These are phyloP conservation scores for Suaeda aralocaspica DNA, from an alignment of 148 eudicot genomes.

Conservation along the genomic window DNA sequence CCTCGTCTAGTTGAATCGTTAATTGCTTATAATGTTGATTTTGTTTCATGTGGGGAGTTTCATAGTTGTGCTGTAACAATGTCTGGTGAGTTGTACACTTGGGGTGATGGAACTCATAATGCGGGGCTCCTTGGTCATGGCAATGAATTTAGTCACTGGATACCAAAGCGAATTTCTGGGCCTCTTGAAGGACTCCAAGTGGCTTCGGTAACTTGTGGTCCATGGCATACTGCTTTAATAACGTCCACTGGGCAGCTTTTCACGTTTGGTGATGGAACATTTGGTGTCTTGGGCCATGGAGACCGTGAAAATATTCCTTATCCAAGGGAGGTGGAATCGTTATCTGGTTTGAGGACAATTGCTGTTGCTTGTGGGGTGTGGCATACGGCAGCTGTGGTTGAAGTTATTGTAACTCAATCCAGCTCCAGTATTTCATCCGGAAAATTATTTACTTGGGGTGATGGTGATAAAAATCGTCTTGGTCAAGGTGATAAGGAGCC, in stretches of 20 bases:
- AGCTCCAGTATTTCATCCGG: constrained; percentile 68
- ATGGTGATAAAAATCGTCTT: constrained; percentile 92
- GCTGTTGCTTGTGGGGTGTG: constrained; percentile 96
- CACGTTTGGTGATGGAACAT: constrained; percentile 97
- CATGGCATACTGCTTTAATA: constrained; percentile 92
- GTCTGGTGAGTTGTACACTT: constrained; percentile 85
- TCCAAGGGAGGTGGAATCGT: constrained; percentile 87
- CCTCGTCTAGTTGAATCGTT: constrained; percentile 77
- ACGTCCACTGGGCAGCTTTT: constrained; percentile 85
- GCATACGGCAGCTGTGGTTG: constrained; percentile 98
- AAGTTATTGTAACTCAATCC: constrained; percentile 77
- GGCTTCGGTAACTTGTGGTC: constrained; percentile 78
- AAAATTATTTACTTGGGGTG: constrained; percentile 95
- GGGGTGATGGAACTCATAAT: constrained; percentile 94
- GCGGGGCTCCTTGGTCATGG: constrained; percentile 95
- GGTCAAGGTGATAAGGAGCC: constrained; percentile 98
- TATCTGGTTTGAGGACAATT: constrained; percentile 79
- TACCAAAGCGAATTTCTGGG: constrained; percentile 78
- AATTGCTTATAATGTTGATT: constrained; percentile 58
- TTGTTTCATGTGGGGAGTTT: constrained; percentile 96
- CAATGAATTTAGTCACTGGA: constrained; percentile 84
- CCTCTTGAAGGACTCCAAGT: constrained; percentile 89
- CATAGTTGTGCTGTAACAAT: constrained; percentile 89
- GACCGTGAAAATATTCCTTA: constrained; percentile 58
- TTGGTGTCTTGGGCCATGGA: constrained; percentile 95